Evolutionary conservation across 108 stramenopile genomes (phyloP).

Genomic region (Cylindrotheca closterium): DNA sequence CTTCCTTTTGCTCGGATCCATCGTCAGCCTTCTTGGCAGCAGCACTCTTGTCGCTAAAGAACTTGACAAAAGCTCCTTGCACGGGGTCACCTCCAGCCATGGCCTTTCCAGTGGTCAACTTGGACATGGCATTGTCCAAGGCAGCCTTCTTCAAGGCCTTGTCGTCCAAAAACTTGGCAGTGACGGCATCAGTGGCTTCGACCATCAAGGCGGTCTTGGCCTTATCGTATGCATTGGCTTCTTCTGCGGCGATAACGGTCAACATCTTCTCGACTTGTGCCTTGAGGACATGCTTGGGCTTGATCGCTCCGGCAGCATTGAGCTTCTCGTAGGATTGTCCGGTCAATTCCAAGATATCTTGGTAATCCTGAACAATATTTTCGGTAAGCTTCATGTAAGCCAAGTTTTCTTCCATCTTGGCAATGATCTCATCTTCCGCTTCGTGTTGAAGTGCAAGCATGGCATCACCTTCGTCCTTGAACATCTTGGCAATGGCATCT

Average conservation of each 20-base stretch:
- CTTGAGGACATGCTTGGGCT: slow-evolving; percentile 87
- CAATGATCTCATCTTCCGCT: slow-evolving; percentile 79
- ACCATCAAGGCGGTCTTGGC: slow-evolving; percentile 78
- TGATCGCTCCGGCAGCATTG: slow-evolving; percentile 81
- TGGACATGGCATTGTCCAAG: slow-evolving; percentile 63
- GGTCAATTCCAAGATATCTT: slow-evolving; percentile 59
- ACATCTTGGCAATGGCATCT: slow-evolving; percentile 69
- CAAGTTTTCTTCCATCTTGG: slow-evolving; percentile 66
- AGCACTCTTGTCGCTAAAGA: slow-evolving; percentile 72
- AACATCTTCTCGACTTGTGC: slow-evolving; percentile 75
- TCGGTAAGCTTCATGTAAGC: slow-evolving; percentile 74
- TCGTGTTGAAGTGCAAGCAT: slow-evolving; percentile 79
- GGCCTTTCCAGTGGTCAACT: slow-evolving; percentile 51
- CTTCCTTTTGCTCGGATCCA: slow-evolving; percentile 55
- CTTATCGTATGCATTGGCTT: slow-evolving; percentile 69
- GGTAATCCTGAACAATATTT: slow-evolving; percentile 71
- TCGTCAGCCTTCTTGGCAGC: slow-evolving; percentile 70
- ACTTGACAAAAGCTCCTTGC: slow-evolving; percentile 66
- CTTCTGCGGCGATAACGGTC: slow-evolving; percentile 72
- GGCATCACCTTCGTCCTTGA: slow-evolving; percentile 69
- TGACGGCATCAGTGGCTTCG: slow-evolving; percentile 79
- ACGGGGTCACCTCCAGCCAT: slow-evolving; percentile 61
- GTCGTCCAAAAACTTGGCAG: slow-evolving; percentile 52
- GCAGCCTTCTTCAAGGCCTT: slow-evolving; percentile 77
- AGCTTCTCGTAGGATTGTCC: slow-evolving; percentile 72